Conservation (phyloP, 768 basidiomycete genomes). For the Pisolithus tinctorius region DNA sequence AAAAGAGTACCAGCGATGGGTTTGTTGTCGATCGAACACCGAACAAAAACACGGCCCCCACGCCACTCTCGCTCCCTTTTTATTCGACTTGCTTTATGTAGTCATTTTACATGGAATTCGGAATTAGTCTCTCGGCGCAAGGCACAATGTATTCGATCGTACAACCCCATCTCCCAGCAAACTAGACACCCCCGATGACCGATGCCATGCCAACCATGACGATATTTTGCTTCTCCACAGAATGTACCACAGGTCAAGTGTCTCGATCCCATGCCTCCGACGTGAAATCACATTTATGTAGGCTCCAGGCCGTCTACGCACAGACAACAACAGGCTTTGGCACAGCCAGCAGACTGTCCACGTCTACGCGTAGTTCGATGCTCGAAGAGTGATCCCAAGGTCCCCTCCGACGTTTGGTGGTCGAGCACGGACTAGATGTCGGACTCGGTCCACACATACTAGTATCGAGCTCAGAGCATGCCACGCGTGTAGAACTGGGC, state of each 20-base stretch:
- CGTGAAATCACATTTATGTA: too few relatives aligned
- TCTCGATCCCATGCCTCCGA: too few relatives aligned
- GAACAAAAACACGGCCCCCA: not conserved
- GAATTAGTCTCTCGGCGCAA: too few relatives aligned
- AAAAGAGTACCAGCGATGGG: conserved; percentile 4
- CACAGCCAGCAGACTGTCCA: conserved; percentile 39
- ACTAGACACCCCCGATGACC: too few relatives aligned
- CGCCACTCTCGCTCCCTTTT: not conserved
- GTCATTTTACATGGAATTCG: too few relatives aligned
- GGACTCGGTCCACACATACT: conserved; percentile 13
- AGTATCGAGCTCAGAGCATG: conserved; percentile 19
- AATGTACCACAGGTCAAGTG: too few relatives aligned
- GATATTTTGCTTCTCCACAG: too few relatives aligned
- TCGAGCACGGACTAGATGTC: conserved; percentile 4
- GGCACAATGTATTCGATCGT: too few relatives aligned
- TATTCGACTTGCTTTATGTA: not conserved
- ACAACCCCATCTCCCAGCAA: too few relatives aligned
- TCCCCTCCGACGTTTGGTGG: conserved; percentile 31
- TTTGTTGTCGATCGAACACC: not conserved
- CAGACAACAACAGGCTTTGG: conserved; percentile 38
- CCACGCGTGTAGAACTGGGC: conserved; percentile 10
- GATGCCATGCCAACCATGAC: too few relatives aligned
- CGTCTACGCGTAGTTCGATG: conserved; percentile 37
- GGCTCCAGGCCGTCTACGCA: conserved; percentile 3
- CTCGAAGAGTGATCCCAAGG: conserved; percentile 56